A percentile compares a stretch with the other conserved stretches of the same genome.
Conservation (phyloP, 2,329 filamentous ascomycete genomes). For the Cadophora gregata region DNA sequence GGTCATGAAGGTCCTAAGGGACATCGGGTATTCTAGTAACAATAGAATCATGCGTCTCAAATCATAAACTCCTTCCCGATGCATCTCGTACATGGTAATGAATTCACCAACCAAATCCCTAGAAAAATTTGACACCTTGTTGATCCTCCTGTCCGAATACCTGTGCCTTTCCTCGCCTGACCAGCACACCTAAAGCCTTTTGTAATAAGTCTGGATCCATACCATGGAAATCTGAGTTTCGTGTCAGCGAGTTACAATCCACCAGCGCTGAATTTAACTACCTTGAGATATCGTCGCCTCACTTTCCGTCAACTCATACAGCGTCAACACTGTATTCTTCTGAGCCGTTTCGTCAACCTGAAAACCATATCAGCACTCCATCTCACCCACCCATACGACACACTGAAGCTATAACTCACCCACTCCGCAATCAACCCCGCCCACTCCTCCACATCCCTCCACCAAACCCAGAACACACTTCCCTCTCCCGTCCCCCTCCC, state of each 20-base stretch:
- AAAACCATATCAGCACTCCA: conserved; percentile 23
- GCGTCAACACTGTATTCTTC: conserved; percentile 85
- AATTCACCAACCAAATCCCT: conserved; percentile 42
- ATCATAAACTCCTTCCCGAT: conserved; percentile 24
- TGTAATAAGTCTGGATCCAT: conserved; percentile 84
- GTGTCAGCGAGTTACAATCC: not conserved
- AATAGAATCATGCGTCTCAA: conserved; percentile 21
- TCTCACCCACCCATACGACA: not conserved
- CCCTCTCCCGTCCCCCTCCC: conserved; percentile 66
- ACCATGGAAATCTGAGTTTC: conserved; percentile 74
- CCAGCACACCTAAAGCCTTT: conserved; percentile 79
- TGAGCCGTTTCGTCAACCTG: conserved; percentile 82
- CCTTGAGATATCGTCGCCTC: conserved; percentile 75
- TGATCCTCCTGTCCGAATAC: conserved; percentile 90
- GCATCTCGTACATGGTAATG: conserved; percentile 9
- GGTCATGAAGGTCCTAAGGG: conserved; percentile 1
- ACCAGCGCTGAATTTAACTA: conserved; percentile 42
- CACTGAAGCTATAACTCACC: conserved; percentile 50
- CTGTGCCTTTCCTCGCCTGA: conserved; percentile 90
- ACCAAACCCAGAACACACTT: conserved; percentile 76
- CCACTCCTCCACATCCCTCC: conserved; percentile 91
- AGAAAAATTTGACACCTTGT: conserved; percentile 97
- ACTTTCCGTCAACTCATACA: conserved; percentile 92
- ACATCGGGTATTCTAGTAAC: conserved; percentile 14
- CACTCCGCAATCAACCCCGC: conserved; percentile 77